Evolutionary conservation across 768 basidiomycete genomes (phyloP), one percentile per base, ranked within the genome.

Genomic region (Dacryopinax primogenitus): DNA sequence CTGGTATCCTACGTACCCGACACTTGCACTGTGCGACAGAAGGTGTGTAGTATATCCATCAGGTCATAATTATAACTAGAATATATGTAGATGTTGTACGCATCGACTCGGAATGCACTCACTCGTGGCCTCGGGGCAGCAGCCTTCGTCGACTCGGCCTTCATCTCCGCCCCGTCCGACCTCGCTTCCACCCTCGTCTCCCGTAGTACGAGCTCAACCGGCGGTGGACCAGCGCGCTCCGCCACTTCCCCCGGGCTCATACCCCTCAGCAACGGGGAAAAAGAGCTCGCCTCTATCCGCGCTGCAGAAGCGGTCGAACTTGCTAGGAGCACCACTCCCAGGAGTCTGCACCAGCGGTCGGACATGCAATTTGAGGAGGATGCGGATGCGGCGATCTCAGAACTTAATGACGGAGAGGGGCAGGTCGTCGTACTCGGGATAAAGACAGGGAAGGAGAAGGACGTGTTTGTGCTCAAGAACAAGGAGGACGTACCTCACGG

Each of bases 1-100:
- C 79, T 81, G 6, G 80, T 92, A 66, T 85, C 78, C 71, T 94
- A 90, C 72, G 88, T 93, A 4, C 92, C 92, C 0, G 92, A 94
- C 67, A 72, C 79, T 21, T 88, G 92, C 30, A 85, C 81, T 75
- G 82, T 93, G 66, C 81, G 89, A 71, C 83, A 88, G 75, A 94
- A 93, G 84, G 90, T 86, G 69, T 67, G 73, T 66, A 58, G 26
- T 37, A 62, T 47, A 34, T 26, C 58, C 34, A 35, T 23, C 51
- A 47, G 44, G 30, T 36, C 35, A 28, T 64, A 32, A 39, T 7
- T 15, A 58, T 28, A 15, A 9, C 26, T 35, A 44, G 63, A 63
- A 44, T 69, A 26, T 44, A 62, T 36, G 16, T 65, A 92, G 90
- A 94, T 92, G 90, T 78, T 94, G 34, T 93, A 92, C 74, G 90